A percentile compares a stretch with the other conserved stretches of the same genome.
Evolutionary conservation across 345 rosid species (phyloP).

Genomic region (Arabis hirsuta): DNA sequence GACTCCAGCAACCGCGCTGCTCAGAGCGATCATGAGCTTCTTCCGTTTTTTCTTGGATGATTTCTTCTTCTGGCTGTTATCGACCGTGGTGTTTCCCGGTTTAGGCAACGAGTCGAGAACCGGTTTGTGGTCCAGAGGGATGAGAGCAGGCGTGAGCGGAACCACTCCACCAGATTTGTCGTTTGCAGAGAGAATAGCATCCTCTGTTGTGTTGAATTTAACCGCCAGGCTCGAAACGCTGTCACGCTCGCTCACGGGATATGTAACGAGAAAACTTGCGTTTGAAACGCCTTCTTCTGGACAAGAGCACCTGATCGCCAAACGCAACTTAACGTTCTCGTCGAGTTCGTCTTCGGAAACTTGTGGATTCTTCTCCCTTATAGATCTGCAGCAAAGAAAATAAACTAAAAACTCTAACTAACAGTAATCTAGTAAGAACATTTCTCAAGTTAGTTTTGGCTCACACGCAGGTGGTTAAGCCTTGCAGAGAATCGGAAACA

Average conservation of each 20-base stretch:
- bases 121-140: conserved; percentile 62
- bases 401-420: background rate
- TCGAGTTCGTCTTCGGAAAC: conserved; percentile 51
- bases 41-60: conserved; percentile 42
- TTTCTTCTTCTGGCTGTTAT: conserved; percentile 42
- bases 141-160: conserved; percentile 59
- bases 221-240: conserved; percentile 57
- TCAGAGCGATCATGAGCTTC: conserved; percentile 58
- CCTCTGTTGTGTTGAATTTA: conserved; percentile 64
- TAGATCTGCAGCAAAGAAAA: conserved; percentile 40
- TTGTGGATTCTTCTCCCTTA: conserved; percentile 57
- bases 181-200: conserved; percentile 68
- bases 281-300: conserved; percentile 47
- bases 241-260: conserved; percentile 64
- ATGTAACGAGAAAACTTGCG: conserved; percentile 57
- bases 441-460: background rate
- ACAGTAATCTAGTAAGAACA: background rate
- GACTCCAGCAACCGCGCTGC: conserved; percentile 62
- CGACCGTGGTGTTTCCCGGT: conserved; percentile 42
- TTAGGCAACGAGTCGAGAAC: conserved; percentile 45
- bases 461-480: conserved; percentile 67
- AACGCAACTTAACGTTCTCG: conserved; percentile 49
- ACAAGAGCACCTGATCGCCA: conserved; percentile 72
- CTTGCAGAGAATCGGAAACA: conserved; percentile 66
- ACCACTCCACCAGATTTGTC: conserved; percentile 48